phyloP scores from a whole-genome alignment of 331 rosid genomes.

The Ulmus americana region DNA sequence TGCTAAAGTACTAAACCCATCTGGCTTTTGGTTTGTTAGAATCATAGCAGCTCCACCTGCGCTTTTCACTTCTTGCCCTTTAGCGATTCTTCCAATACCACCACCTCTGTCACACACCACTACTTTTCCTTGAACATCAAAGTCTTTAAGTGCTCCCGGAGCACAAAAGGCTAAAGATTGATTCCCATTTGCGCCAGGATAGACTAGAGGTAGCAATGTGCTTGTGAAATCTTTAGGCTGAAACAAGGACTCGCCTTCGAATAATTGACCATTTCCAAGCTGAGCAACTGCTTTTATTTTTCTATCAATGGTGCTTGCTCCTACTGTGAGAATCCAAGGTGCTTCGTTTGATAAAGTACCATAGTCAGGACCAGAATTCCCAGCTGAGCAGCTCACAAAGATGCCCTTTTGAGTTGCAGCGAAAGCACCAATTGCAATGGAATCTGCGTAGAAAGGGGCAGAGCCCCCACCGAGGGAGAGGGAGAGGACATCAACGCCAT shows the following conservation, averaged over 20 bases:
- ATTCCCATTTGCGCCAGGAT: slow-evolving; percentile 40
- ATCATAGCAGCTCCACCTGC: slow-evolving; percentile 74
- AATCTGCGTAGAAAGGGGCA: slow-evolving; percentile 22
- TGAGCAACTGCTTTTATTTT: slow-evolving; percentile 33
- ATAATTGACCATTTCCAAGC: slow-evolving; percentile 45
- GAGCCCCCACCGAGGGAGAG: slow-evolving; percentile 47
- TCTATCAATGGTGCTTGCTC: slow-evolving; percentile 63
- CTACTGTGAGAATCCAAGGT: slow-evolving; percentile 76
- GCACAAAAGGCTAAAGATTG: slow-evolving; percentile 22
- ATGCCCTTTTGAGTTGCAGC: slow-evolving; percentile 53
- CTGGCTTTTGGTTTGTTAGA: slow-evolving; percentile 24
- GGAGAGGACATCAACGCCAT: slow-evolving; percentile 77
- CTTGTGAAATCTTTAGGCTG: slow-evolving; percentile 36
- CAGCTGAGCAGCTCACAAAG: slow-evolving; percentile 69
- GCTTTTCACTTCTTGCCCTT: slow-evolving; percentile 44
- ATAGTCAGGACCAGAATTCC: slow-evolving; percentile 39
- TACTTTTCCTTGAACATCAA: slow-evolving; percentile 42
- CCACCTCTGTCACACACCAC: slow-evolving; percentile 58
- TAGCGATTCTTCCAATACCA: slow-evolving; percentile 16
- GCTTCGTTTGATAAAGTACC: slow-evolving; percentile 44
- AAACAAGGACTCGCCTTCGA: slow-evolving; percentile 42
- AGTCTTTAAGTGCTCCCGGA: slow-evolving; percentile 25
- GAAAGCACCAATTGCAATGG: slow-evolving; percentile 54
- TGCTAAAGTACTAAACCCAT: slow-evolving; percentile 26
- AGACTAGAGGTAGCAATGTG: slow-evolving; percentile 46